Percentiles rank a stretch among this genome's conserved stretches.
Conservation (phyloP, 257 asterid species). For the Capsicum chinense region DNA sequence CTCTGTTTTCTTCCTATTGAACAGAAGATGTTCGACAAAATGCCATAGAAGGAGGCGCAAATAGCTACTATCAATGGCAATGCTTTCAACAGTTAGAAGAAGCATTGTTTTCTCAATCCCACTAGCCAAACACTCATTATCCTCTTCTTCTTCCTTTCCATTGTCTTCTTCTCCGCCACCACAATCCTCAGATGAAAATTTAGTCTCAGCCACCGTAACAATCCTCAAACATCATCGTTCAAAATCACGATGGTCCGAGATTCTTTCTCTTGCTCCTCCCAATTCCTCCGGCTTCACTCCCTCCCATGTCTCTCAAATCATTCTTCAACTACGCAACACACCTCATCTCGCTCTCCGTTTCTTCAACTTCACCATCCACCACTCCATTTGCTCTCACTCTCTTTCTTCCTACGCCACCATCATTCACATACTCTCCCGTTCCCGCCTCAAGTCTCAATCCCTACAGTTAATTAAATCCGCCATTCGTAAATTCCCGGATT, state of each 20-base stretch:
- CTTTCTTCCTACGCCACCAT: conserved; percentile 69
- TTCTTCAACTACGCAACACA: conserved; percentile 69
- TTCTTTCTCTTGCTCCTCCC: conserved; percentile 66
- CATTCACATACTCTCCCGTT: conserved; percentile 74
- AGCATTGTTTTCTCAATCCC: conserved; percentile 24
- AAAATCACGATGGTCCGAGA: conserved; percentile 85
- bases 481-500: conserved; percentile 53
- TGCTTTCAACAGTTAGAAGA: conserved; percentile 30
- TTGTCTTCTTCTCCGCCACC: not conserved
- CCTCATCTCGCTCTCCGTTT: conserved; percentile 68
- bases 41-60: not conserved
- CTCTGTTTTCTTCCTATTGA: not conserved
- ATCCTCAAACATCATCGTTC: conserved; percentile 89
- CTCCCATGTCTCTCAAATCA: conserved; percentile 29
- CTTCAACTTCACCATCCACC: conserved; percentile 66
- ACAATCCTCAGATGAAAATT: conserved; percentile 37
- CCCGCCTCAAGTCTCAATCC: conserved; percentile 66
- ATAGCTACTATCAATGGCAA: conserved; percentile 34
- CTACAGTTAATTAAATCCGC: conserved; percentile 59
- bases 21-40: conserved; percentile 39
- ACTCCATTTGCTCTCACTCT: conserved; percentile 73
- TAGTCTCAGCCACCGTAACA: conserved; percentile 72
- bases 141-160: conserved; percentile 35
- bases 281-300: conserved; percentile 52
- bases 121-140: conserved; percentile 22